phyloP scores from a whole-genome alignment of 192 early-diverging fungal genomes.

The Helicostylum pulchrum region DNA sequence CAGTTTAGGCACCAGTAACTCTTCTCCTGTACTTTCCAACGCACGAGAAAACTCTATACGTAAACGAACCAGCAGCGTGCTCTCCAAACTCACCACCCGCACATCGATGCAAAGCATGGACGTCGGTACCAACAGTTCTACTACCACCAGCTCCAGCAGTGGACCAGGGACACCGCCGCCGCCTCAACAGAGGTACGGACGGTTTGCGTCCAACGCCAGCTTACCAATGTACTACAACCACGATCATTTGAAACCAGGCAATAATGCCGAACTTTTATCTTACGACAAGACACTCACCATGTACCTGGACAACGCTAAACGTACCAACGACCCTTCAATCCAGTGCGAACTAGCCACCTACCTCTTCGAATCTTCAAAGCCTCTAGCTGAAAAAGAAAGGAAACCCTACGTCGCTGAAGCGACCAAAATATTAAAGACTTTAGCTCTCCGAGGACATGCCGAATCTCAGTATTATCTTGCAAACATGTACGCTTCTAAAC shows the following conservation, averaged over 20 bases:
- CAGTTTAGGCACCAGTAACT: too few species aligned
- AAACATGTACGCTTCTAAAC: slow-evolving; percentile 56
- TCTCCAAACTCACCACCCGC: too few species aligned
- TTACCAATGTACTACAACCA: slow-evolving; percentile 33
- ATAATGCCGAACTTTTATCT: slow-evolving; percentile 52
- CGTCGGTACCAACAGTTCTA: too few species aligned
- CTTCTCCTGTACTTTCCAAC: too few species aligned
- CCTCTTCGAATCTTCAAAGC: slow-evolving; percentile 40
- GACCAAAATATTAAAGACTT: slow-evolving; percentile 54
- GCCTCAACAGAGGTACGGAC: too few species aligned
- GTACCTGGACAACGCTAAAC: slow-evolving; percentile 64
- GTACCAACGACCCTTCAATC: slow-evolving; percentile 53
- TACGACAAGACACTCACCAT: slow-evolving; percentile 53
- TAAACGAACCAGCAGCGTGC: too few species aligned
- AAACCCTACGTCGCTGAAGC: slow-evolving; percentile 61
- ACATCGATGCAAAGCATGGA: too few species aligned
- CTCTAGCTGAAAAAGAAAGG: slow-evolving; percentile 26
- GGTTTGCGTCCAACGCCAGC: too few species aligned
- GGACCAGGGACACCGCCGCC: too few species aligned
- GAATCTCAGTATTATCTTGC: slow-evolving; percentile 66
- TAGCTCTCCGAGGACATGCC: slow-evolving; percentile 51
- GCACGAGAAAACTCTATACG: too few species aligned
- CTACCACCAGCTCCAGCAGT: too few species aligned
- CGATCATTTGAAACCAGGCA: slow-evolving; percentile 56
- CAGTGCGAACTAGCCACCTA: slow-evolving; percentile 68